Percentiles rank a stretch among this genome's conserved stretches.
Conservation (phyloP, 768 basidiomycete species). For the Collybia sordida region DNA sequence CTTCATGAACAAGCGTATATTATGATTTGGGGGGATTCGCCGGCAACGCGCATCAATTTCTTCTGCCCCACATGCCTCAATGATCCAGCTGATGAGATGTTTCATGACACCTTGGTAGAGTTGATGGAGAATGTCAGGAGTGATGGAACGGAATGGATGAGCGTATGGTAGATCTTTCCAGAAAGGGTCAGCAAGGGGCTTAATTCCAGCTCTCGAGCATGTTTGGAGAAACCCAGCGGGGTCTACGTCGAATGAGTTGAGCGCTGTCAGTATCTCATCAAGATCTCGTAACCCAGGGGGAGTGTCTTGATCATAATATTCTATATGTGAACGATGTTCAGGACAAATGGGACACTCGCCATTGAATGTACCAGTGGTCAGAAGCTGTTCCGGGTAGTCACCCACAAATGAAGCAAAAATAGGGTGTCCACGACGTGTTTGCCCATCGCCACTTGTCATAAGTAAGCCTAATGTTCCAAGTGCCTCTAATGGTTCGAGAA, state of each 20-base stretch:
- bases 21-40: conserved; percentile 24
- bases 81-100: conserved; percentile 31
- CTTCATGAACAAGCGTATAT: conserved; percentile 31
- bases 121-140: conserved; percentile 34
- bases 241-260: conserved; percentile 21
- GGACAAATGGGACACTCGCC: conserved; percentile 28
- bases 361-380: conserved; percentile 25
- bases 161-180: conserved; percentile 26
- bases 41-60: conserved; percentile 38
- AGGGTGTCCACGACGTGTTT: conserved; percentile 26
- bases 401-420: conserved; percentile 37
- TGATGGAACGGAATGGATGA: conserved; percentile 23
- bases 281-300: conserved; percentile 10
- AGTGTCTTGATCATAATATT: conserved; percentile 16
- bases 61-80: conserved; percentile 14
- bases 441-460: conserved; percentile 33
- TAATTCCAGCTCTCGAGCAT: background rate
- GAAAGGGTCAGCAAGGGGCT: conserved; percentile 12
- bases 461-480: conserved; percentile 19
- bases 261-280: conserved; percentile 15
- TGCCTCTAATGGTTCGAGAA: conserved; percentile 26
- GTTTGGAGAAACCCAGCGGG: conserved; percentile 9
- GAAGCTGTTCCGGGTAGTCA: conserved; percentile 45
- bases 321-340: conserved; percentile 4
- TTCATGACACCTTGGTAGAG: conserved; percentile 33